Evolutionary conservation across 148 eudicot species (phyloP), one percentile per base, ranked within the genome.

Genomic region (Amaranthus palmeri): DNA sequence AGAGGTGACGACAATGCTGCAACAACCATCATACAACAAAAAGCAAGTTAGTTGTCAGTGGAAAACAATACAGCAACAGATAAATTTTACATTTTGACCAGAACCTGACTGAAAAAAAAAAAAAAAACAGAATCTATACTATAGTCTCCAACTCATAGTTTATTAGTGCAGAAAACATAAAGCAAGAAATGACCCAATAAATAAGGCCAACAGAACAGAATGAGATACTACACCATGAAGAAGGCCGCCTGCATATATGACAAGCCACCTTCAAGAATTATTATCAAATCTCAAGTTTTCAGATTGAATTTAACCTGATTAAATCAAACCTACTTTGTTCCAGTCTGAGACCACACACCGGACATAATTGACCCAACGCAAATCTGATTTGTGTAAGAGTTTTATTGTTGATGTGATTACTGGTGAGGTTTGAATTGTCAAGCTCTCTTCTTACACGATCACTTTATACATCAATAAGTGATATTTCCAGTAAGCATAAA

Each of bases 1-100:
- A 93, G 71, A 93, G 96, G 79, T 91, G 92, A 18, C 97, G 87
- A 57, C 93, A 91, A 68, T 89, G 92, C 97, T 93, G 91, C 79
- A 81, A 54, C 62, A 14, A 69, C 36, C 36, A 25, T 25, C 2
- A 25, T 25, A 0, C 2, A 25, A 25, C 36, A 25, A 25, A 25
- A 25, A 25, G 2, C 36, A 25, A 25, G 36, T 25, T 25, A 8
- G 63, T n/a, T 40, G n/a, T 7, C 66, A 41, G 44, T 71, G 74
- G 8, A 3, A 41, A 61, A 7, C 13, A 10, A 58, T 10, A 52
- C 7, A 15, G 36, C 25, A 50, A 4, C 47, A 60, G 10, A 61
- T 12, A 46, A 36, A 14, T 41, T 44, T 46, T 36, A 62, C 56
- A 46, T 25, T 25, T 25, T 25, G 1, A 25, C 36, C 9, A 18